A percentile compares a stretch with the other conserved stretches of the same genome.
Evolutionary conservation across 768 basidiomycete genomes (phyloP).

Genomic region (Russula brevipes): DNA sequence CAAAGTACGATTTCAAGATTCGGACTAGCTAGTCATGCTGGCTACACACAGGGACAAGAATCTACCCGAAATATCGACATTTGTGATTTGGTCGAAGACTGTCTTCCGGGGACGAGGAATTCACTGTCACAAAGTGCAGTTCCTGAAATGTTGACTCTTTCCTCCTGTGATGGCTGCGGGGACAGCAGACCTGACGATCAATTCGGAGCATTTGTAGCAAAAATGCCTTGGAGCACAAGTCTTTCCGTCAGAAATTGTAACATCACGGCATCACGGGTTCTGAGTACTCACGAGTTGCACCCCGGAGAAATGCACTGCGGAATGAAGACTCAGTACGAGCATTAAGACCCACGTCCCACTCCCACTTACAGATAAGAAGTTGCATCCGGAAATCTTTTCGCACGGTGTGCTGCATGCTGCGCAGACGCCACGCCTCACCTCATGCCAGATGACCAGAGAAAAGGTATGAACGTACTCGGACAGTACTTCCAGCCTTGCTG

Average conservation of each 20-base stretch:
- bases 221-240: slow-evolving; percentile 36
- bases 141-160: slow-evolving; percentile 7
- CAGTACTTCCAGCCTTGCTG: slow-evolving; percentile 34
- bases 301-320: slow-evolving; percentile 50
- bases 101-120: no score
- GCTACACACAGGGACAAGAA: neutral
- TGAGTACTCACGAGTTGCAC: slow-evolving; percentile 42
- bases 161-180: neutral
- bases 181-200: slow-evolving; percentile 13
- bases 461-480: slow-evolving; percentile 26
- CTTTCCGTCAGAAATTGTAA: neutral
- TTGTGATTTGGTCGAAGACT: neutral
- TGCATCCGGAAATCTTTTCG: slow-evolving; percentile 49
- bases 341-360: slow-evolving; percentile 23
- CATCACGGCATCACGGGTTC: neutral
- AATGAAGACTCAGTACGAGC: neutral
- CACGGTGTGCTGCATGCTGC: slow-evolving; percentile 46
- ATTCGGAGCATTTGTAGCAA: slow-evolving; percentile 45
- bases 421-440: neutral
- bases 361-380: slow-evolving; percentile 52
- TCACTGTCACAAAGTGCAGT: neutral
- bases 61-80: neutral
- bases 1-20: no score
- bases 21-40: no score
- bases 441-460: neutral